Conservation (phyloP, 2,329 filamentous ascomycete genomes). For the Neonectria hederae region DNA sequence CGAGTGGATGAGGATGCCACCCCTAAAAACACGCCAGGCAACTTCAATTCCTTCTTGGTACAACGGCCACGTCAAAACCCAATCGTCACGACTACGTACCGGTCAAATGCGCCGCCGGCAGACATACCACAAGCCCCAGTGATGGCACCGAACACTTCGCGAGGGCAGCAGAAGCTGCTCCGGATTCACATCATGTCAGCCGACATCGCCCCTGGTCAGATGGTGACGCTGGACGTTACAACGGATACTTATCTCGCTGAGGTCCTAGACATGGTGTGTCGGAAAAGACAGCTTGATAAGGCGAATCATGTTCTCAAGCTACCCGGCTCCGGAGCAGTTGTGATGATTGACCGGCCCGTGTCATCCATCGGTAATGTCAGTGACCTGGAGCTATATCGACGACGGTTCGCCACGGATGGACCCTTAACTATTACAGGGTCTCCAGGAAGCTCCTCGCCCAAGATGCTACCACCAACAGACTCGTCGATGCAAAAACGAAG, state of each 20-base stretch:
- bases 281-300: constrained; percentile 81
- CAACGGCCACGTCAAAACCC: constrained; percentile 62
- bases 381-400: constrained; percentile 78
- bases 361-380: constrained; percentile 79
- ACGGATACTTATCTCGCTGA: constrained; percentile 87
- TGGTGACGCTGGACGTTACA: constrained; percentile 78
- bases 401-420: constrained; percentile 79
- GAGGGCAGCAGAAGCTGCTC: constrained; percentile 75
- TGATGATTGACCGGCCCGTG: constrained; percentile 80
- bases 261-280: constrained; percentile 80
- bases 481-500: constrained; percentile 56
- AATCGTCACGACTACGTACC: constrained; percentile 68
- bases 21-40: constrained; percentile 38
- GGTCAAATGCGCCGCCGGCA: constrained; percentile 62
- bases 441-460: constrained; percentile 75
- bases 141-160: constrained; percentile 54
- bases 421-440: constrained; percentile 74
- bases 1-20: constrained; percentile 40
- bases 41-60: constrained; percentile 44
- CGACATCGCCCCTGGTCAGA: constrained; percentile 76
- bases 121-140: constrained; percentile 64
- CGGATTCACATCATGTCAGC: constrained; percentile 76
- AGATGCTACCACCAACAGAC: constrained; percentile 65
- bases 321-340: constrained; percentile 76
- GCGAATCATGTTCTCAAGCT: constrained; percentile 82